Conservation (phyloP, 2,329 filamentous ascomycete species). For the Alternaria sp. region DNA sequence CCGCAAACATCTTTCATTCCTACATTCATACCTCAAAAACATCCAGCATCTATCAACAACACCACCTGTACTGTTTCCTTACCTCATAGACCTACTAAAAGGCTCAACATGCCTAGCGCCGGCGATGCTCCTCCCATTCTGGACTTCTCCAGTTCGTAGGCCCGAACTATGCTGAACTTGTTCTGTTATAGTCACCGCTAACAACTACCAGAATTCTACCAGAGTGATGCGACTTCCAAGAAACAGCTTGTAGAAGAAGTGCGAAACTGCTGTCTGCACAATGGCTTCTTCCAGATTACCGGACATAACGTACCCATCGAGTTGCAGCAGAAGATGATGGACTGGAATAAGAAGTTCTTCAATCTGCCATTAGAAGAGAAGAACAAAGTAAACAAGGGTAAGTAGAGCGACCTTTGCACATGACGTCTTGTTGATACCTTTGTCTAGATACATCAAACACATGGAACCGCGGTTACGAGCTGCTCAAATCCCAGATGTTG, state of each 20-base stretch:
- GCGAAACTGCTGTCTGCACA: slow-evolving; percentile 43
- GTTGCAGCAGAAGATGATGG: slow-evolving; percentile 52
- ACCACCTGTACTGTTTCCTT: background rate
- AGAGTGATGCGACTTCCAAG: slow-evolving; percentile 31
- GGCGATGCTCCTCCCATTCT: slow-evolving; percentile 38
- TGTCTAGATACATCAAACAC: slow-evolving; percentile 46
- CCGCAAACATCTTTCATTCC: background rate
- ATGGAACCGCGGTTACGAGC: slow-evolving; percentile 57
- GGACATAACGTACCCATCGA: slow-evolving; percentile 52
- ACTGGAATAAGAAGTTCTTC: slow-evolving; percentile 54
- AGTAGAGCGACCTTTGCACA: background rate
- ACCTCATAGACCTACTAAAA: background rate
- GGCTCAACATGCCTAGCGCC: slow-evolving; percentile 29
- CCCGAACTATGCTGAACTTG: background rate
- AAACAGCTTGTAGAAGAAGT: slow-evolving; percentile 40
- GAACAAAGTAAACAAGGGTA: slow-evolving; percentile 50
- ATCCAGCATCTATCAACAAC: background rate
- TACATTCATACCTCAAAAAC: background rate
- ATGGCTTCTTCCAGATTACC: slow-evolving; percentile 59
- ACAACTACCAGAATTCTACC: slow-evolving; percentile 36
- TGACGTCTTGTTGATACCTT: background rate
- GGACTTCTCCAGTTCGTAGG: slow-evolving; percentile 37
- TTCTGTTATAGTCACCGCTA: background rate
- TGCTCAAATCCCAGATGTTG: slow-evolving; percentile 54
- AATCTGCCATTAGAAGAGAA: slow-evolving; percentile 54